A percentile compares a stretch with the other conserved stretches of the same genome.
These are phyloP conservation scores for Sesbania bispinosa DNA, from an alignment of 306 rosid genomes.

Conservation along the genomic window DNA sequence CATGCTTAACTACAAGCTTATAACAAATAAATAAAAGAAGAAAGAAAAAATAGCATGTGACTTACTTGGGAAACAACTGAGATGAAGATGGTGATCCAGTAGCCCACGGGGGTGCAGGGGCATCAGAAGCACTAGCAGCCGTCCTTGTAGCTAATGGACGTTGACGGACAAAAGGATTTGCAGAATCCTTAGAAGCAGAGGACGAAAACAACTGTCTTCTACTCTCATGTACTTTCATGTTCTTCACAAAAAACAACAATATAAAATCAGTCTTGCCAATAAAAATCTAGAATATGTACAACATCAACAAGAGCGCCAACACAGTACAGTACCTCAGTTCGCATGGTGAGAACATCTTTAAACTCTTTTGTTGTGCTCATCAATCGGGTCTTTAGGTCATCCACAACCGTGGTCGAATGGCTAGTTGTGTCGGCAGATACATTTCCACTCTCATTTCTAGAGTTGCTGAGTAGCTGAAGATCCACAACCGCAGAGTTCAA, in stretches of 20 bases:
- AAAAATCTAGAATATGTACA: not conserved
- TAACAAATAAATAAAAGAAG: not conserved
- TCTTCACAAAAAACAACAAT: slow-evolving; percentile 49
- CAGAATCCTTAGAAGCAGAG: slow-evolving; percentile 70
- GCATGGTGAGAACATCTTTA: slow-evolving; percentile 94
- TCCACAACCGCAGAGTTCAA: slow-evolving; percentile 92
- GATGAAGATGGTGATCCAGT: slow-evolving; percentile 68
- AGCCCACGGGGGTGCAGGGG: slow-evolving; percentile 90
- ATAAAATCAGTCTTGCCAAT: slow-evolving; percentile 1
- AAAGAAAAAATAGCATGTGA: not conserved
- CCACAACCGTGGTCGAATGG: slow-evolving; percentile 94
- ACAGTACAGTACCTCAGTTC: slow-evolving; percentile 67
- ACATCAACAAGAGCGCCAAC: not conserved
- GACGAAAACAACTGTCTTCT: slow-evolving; percentile 87
- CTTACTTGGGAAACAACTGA: slow-evolving; percentile 60
- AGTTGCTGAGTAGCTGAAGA: slow-evolving; percentile 66
- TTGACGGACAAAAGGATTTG: slow-evolving; percentile 93
- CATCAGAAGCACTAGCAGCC: slow-evolving; percentile 66
- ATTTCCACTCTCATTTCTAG: slow-evolving; percentile 67
- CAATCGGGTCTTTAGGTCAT: slow-evolving; percentile 87
- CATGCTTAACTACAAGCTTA: not conserved
- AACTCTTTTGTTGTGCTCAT: slow-evolving; percentile 93
- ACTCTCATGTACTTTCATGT: slow-evolving; percentile 87
- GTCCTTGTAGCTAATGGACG: slow-evolving; percentile 81
- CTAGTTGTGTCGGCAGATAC: slow-evolving; percentile 79